Evolutionary conservation across 169 alveolate species (phyloP), one percentile per base, ranked within the genome.

Genomic region (Plasmodium malariae): DNA sequence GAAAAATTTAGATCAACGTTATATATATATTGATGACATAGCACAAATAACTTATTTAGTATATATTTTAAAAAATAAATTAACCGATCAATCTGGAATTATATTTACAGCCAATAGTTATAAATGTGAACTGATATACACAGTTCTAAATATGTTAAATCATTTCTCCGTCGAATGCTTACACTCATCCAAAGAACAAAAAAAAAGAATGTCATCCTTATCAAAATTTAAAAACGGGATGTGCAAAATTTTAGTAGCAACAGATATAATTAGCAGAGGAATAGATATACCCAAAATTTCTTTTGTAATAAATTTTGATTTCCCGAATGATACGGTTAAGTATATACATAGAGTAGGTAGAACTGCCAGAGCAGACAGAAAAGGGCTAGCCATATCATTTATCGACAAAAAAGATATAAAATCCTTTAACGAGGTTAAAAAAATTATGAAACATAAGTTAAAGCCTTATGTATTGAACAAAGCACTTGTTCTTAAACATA

Each of bases 251-350:
- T 92, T 97, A 11, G 96, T 97, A 0, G 99, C 99, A 26, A 98
- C 99, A 6, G 99, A 98, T 88, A 96, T 99, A 2, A 99, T 99
- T 11, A 96, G 99, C 30, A 88, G 99, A 89, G 99, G 99, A n/a
- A 93, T 99, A 19, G 99, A 99, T 92, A 96, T 99, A 30, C 99
- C 99, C 19, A 96, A 95, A 30, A 98, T 98, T 5, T 97, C 96
- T 51, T 96, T 96, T 78, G 99, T 99, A 5, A 95, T 99, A 24
- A 98, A 98, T 93, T 97, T 96, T 80, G 99, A 98, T 89, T 94
- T 98, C 45, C 99, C 99, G 2, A 93, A 95, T 73, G 93, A 96
- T 24, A 93, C 97, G 3, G 97, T 95, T 67, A 98, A 96, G 88
- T 98, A 98, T 93, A 96, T 98, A 1, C 99, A 98, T 93, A 93